A percentile compares a stretch with the other conserved stretches of the same genome.
phyloP scores from a whole-genome alignment of 768 basidiomycete species.

The Neoboletus brunneissimus region DNA sequence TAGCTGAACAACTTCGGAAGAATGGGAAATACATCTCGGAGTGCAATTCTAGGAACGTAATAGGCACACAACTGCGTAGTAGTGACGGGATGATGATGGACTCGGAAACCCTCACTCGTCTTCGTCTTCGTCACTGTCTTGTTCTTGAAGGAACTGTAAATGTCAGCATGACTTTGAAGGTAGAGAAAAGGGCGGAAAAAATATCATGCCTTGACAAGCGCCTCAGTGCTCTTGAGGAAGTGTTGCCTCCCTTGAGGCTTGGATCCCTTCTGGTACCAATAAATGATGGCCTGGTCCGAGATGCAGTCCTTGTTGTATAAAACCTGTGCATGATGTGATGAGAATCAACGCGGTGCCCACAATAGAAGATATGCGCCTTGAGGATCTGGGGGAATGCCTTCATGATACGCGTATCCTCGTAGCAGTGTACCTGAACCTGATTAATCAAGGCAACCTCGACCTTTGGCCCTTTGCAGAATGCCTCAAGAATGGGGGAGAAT shows the following conservation, averaged over 20 bases:
- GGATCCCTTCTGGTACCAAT: conserved; percentile 97
- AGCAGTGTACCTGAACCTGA: conserved; percentile 91
- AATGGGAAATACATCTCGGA: conserved; percentile 11
- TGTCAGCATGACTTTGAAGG: conserved; percentile 40
- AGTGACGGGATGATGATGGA: neutral
- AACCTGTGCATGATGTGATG: conserved; percentile 49
- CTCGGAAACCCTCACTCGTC: conserved; percentile 21
- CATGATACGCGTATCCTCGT: conserved; percentile 93
- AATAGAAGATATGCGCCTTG: conserved; percentile 50
- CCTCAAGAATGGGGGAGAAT: conserved; percentile 81
- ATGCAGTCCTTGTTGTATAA: conserved; percentile 96
- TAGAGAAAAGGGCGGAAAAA: neutral
- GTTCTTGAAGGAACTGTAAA: conserved; percentile 82
- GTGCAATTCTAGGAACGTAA: conserved; percentile 15
- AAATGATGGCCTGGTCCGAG: conserved; percentile 94
- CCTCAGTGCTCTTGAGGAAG: conserved; percentile 85
- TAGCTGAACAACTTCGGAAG: neutral
- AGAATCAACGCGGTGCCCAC: neutral
- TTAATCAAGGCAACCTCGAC: conserved; percentile 94
- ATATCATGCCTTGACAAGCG: conserved; percentile 76
- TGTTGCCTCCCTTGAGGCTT: conserved; percentile 94
- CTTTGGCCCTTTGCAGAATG: conserved; percentile 86
- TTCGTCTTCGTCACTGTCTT: conserved; percentile 66
- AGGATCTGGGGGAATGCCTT: conserved; percentile 94
- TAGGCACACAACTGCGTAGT: conserved; percentile 16